These are phyloP conservation scores for Nephelium lappaceum DNA, from an alignment of 345 rosid species.

Conservation along the genomic window DNA sequence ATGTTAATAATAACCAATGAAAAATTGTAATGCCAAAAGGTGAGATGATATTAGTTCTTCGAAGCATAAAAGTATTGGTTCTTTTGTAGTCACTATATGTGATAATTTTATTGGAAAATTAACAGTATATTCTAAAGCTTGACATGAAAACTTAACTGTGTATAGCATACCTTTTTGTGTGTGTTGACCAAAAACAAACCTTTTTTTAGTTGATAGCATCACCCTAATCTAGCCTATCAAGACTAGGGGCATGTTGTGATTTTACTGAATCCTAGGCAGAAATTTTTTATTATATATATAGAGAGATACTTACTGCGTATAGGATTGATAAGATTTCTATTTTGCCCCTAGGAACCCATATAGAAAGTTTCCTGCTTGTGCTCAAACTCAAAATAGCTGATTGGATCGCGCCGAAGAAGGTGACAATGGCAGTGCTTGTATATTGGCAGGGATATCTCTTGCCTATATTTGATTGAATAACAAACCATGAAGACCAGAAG, in stretches of 20 bases:
- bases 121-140: background rate
- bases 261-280: too few species aligned
- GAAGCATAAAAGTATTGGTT: background rate
- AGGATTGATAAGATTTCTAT: constrained; percentile 46
- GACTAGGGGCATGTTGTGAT: too few species aligned
- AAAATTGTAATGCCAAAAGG: background rate
- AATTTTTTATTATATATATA: too few species aligned
- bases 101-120: background rate
- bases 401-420: constrained; percentile 65
- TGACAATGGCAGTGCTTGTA: constrained; percentile 64
- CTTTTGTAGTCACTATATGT: background rate
- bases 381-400: constrained; percentile 45
- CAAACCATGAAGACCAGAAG: constrained; percentile 68
- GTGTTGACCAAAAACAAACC: background rate
- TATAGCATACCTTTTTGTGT: background rate
- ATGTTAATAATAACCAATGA: background rate
- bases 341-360: constrained; percentile 50
- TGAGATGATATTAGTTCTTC: background rate
- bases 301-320: constrained; percentile 44
- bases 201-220: background rate
- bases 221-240: background rate
- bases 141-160: background rate
- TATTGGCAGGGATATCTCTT: constrained; percentile 56
- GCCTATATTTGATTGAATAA: constrained; percentile 52
- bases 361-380: constrained; percentile 42